Conservation (phyloP, 768 basidiomycete genomes). For the Russula griseocarnosa region DNA sequence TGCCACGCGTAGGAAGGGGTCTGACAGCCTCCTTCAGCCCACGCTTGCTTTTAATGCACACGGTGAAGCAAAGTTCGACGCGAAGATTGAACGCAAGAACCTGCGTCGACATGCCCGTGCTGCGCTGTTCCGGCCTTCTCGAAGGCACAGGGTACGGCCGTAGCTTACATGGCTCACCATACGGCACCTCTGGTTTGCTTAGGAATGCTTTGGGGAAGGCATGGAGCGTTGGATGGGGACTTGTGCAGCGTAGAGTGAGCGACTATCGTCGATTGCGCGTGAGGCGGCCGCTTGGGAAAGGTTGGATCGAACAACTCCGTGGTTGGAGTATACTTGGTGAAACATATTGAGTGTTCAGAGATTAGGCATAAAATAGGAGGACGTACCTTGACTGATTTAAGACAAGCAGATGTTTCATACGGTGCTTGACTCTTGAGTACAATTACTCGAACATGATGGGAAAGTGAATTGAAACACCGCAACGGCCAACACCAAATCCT, state of each 20-base stretch:
- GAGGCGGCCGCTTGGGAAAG: slow-evolving; percentile 4
- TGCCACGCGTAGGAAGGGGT: slow-evolving; percentile 14
- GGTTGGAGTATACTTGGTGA: background rate
- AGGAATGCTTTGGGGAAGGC: slow-evolving; percentile 23
- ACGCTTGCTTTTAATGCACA: slow-evolving; percentile 2
- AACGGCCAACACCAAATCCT: too few relatives aligned
- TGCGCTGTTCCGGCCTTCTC: background rate
- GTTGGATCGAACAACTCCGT: slow-evolving; percentile 10
- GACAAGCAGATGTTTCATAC: background rate
- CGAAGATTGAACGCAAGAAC: background rate
- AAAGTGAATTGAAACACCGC: too few relatives aligned
- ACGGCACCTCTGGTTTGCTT: background rate
- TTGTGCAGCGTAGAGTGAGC: background rate
- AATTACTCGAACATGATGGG: too few relatives aligned
- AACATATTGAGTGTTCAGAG: background rate
- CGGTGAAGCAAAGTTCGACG: background rate
- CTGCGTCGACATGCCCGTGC: slow-evolving; percentile 11
- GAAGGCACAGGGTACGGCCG: slow-evolving; percentile 9
- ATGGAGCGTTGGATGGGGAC: background rate
- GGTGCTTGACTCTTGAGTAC: too few relatives aligned
- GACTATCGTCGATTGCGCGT: background rate
- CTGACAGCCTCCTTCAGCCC: slow-evolving; percentile 1
- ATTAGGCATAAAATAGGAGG: background rate
- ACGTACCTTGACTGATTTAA: background rate
- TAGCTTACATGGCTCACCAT: slow-evolving; percentile 1